Evolutionary conservation across 2,329 filamentous ascomycete species (phyloP).

Genomic region (Samsoniella hepiali): DNA sequence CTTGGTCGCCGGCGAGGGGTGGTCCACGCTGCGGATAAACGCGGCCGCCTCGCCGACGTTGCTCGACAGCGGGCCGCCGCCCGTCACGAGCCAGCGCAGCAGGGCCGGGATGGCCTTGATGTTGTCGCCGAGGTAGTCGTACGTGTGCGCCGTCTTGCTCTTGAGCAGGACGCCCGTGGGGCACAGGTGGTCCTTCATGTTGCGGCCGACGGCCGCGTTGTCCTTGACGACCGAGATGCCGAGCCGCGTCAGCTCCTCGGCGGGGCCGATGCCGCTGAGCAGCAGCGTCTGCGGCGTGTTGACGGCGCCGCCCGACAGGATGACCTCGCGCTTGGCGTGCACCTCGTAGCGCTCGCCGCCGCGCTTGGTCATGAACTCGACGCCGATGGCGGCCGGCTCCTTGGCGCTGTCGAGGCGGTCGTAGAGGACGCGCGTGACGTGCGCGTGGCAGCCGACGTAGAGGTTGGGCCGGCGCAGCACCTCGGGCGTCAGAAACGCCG

Average conservation of each 20-base stretch:
- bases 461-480: conserved; percentile 22
- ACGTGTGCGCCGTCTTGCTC: conserved; percentile 19
- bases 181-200: conserved; percentile 34
- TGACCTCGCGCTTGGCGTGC: conserved; percentile 41
- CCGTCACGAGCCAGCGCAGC: conserved; percentile 21
- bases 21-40: conserved; percentile 22
- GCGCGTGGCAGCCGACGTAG: conserved; percentile 22
- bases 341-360: conserved; percentile 23
- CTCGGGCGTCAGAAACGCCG: conserved; percentile 21
- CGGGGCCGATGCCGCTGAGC: conserved; percentile 42
- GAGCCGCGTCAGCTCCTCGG: conserved; percentile 35
- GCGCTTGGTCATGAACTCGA: conserved; percentile 20
- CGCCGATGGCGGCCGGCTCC: conserved; percentile 21
- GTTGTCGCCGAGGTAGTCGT: conserved; percentile 21
- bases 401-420: conserved; percentile 17
- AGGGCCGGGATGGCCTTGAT: conserved; percentile 21
- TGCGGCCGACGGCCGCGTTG: conserved; percentile 60
- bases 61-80: conserved; percentile 22
- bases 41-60: conserved; percentile 23
- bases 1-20: conserved; percentile 9
- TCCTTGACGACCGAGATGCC: conserved; percentile 51
- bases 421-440: conserved; percentile 22
- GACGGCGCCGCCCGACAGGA: conserved; percentile 44
- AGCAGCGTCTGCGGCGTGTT: conserved; percentile 44
- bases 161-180: conserved; percentile 20